A percentile compares a stretch with the other conserved stretches of the same genome.
Conservation (phyloP, 345 rosid genomes). For the Atalantia buxifolia region DNA sequence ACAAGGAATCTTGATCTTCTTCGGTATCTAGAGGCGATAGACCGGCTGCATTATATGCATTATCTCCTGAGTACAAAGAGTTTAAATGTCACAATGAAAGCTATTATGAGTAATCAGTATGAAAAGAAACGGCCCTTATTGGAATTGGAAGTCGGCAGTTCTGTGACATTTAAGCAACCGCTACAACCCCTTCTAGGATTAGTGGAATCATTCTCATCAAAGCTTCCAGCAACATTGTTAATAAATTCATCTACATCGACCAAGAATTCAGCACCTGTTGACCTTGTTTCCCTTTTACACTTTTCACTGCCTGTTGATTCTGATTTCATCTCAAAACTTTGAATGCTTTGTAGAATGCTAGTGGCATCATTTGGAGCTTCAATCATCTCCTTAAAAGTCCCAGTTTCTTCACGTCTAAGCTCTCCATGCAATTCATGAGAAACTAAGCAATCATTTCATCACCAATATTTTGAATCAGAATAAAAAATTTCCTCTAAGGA, state of each 20-base stretch:
- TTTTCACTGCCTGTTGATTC: background rate
- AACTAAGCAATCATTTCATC: background rate
- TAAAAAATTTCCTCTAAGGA: no score
- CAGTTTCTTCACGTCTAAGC: background rate
- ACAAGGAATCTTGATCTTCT: conserved; percentile 8
- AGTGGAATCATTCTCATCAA: conserved; percentile 11
- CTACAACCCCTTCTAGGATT: background rate
- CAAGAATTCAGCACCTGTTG: background rate
- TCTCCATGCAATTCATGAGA: background rate
- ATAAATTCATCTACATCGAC: conserved; percentile 12
- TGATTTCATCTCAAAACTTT: background rate
- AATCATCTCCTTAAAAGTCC: background rate
- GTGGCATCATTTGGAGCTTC: background rate
- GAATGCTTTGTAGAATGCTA: background rate
- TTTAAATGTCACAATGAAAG: background rate
- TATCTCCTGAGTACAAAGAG: background rate
- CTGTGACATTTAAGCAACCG: background rate
- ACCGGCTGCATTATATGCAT: background rate
- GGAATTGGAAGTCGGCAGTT: background rate
- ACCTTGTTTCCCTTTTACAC: background rate
- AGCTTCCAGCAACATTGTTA: background rate
- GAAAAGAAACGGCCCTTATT: background rate
- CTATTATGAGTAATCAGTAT: background rate
- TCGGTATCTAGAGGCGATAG: background rate
- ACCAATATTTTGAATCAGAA: background rate